These are phyloP conservation scores for Colletotrichum sp. DNA, from an alignment of 2,329 filamentous ascomycete species.

Conservation along the genomic window DNA sequence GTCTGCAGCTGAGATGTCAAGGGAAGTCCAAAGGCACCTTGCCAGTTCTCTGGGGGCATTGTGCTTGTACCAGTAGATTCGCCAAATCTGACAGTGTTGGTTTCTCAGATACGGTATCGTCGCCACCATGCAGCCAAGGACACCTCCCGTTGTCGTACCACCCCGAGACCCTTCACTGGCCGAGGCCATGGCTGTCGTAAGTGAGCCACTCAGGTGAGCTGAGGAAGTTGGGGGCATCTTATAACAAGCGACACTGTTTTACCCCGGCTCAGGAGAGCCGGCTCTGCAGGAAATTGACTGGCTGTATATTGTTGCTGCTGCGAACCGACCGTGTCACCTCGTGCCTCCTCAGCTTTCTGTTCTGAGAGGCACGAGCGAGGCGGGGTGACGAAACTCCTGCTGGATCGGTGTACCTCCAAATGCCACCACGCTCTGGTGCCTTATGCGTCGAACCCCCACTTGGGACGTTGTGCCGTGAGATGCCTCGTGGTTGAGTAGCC, in stretches of 20 bases:
- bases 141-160: slow-evolving; percentile 4
- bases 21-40: background rate
- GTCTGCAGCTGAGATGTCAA: background rate
- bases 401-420: slow-evolving; percentile 9
- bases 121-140: background rate
- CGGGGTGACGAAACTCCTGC: background rate
- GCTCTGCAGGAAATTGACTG: background rate
- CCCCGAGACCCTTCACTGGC: background rate
- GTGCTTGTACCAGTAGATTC: background rate
- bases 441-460: background rate
- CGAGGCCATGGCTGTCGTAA: slow-evolving; percentile 2
- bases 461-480: background rate
- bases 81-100: background rate
- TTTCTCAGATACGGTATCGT: background rate
- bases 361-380: background rate
- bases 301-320: background rate
- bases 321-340: slow-evolving; percentile 1
- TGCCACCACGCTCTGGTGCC: background rate
- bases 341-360: background rate
- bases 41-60: background rate
- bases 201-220: background rate
- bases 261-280: background rate
- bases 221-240: background rate
- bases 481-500: slow-evolving; percentile 17
- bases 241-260: slow-evolving; percentile 6